Base-by-base conservation (phyloP, 768 basidiomycete genomes). In the Rhodotorula toruloides region DNA sequence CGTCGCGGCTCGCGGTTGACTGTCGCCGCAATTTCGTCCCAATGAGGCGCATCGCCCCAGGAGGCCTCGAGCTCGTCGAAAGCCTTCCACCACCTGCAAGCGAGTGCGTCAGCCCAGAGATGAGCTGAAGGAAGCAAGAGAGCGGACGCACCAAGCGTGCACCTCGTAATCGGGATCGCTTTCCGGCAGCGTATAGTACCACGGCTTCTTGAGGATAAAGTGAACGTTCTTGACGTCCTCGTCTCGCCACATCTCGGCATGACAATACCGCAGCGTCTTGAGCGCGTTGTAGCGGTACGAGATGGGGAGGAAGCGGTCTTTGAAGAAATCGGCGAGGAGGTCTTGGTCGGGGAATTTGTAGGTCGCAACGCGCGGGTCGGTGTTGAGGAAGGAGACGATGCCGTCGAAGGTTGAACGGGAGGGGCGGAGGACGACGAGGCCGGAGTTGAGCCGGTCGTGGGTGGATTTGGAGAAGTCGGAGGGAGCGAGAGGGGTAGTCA, bases 281-380 rank as follows among this genome's bases (percentile, higher is more conserved):
- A 98, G 81, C 0, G 91, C 92, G 73, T 99, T 99, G 77, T 91
- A 93, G 67, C 85, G 85, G 85, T 89, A 96, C 2, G 86, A 83
- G 46, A 94, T 78, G 9, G 89, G 86, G 58, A 80, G 82, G 89
- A 90, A 92, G 55, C 65, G 64, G 25, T 87, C 87, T 61, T 81
- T 77, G 80, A 94, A 98, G 75, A 85, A 84, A 39, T 82, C 83
- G 2, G 92, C 83, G 39, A 97, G 83, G 39, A 96, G 82, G 72
- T 99, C 94, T 77, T 99, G 94, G 77, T 99, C 94, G 2, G 91
- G 86, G 76, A 97, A 96, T n/a, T 76, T 77, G 80, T 83, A 86
- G 0, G 79, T 79, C 7, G 81, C 64, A 13, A 88, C 79, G 16
- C 81, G 79, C 5, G 84, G 82, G 14, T 83, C 84, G 9, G 79